Conservation (phyloP, 139 green algal species). For the Closterium sp. region DNA sequence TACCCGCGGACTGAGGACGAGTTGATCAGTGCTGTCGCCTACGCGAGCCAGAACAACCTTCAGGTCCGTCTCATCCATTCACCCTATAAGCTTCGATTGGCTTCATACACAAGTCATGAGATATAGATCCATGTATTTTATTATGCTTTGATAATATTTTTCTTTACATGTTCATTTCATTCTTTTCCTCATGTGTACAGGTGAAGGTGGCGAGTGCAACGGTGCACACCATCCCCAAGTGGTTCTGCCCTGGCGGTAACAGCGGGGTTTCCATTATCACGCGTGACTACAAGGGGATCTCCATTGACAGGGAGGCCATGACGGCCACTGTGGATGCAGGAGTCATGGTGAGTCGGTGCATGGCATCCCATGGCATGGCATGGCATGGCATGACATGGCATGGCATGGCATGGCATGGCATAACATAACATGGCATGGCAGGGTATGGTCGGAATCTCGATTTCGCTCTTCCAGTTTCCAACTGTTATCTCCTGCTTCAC, state of each 20-base stretch:
- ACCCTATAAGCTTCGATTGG: too few species aligned
- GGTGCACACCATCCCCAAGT: slow-evolving; percentile 14
- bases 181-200: neutral
- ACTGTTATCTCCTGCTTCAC: too few species aligned
- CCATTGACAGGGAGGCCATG: neutral
- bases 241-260: neutral
- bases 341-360: neutral
- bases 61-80: neutral
- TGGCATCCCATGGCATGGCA: neutral
- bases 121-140: too few species aligned
- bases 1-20: neutral
- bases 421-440: too few species aligned
- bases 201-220: neutral
- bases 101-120: too few species aligned
- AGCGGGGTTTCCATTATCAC: neutral
- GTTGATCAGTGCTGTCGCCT: neutral
- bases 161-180: neutral
- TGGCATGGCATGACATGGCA: neutral
- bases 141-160: neutral
- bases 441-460: too few species aligned
- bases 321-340: neutral
- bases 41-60: slow-evolving; percentile 2
- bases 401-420: too few species aligned
- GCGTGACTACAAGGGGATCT: neutral
- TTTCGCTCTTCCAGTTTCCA: too few species aligned